Conservation (phyloP, 352 stramenopile species). For the Phytophthora meadii region DNA sequence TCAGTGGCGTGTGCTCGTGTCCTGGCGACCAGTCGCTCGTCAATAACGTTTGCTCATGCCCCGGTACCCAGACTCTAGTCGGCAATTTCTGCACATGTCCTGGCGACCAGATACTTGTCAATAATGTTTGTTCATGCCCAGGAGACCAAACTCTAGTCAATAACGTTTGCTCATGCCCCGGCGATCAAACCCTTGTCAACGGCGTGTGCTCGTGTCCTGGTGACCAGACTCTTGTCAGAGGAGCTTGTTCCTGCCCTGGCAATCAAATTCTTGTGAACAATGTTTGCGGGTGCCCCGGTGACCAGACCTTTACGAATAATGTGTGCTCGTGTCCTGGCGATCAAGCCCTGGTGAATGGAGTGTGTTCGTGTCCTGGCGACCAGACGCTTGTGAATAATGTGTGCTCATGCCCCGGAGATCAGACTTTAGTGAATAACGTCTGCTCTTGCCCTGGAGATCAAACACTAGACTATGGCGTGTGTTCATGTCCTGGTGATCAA, state of each 20-base stretch:
- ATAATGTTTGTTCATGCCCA: no score
- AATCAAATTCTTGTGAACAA: no score
- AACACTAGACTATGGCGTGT: background rate
- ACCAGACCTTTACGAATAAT: background rate
- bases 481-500: slow-evolving; percentile 1
- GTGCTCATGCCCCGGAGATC: background rate
- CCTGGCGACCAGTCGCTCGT: background rate
- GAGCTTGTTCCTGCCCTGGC: no score
- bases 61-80: no score
- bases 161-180: no score
- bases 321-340: background rate
- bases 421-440: background rate
- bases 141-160: background rate
- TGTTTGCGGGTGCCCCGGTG: no score
- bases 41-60: background rate
- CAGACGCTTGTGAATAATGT: background rate
- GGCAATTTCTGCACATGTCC: no score
- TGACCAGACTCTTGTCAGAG: no score
- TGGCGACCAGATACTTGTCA: no score
- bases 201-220: no score
- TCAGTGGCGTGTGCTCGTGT: no score
- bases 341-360: background rate
- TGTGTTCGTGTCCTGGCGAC: background rate
- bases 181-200: no score
- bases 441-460: slow-evolving; percentile 8